phyloP scores from a whole-genome alignment of 768 basidiomycete species.

The Heimioporus sp. region DNA sequence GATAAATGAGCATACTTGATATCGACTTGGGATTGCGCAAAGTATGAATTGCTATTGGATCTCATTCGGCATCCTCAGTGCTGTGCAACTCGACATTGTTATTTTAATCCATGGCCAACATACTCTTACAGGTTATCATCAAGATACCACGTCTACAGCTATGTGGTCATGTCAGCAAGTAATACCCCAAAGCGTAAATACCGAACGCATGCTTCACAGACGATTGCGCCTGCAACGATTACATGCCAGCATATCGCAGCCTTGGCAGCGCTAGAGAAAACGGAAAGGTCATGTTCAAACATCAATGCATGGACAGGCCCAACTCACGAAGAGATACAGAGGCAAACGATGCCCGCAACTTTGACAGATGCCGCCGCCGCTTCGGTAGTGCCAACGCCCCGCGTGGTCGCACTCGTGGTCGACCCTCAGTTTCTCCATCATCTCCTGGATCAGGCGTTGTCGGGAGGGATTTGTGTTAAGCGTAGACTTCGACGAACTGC shows the following conservation, averaged over 20 bases:
- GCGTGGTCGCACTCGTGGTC: slow-evolving; percentile 53
- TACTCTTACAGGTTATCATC: no score
- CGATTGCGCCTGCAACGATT: slow-evolving; percentile 38
- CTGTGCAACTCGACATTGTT: no score
- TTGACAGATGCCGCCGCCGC: slow-evolving; percentile 48
- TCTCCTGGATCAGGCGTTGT: slow-evolving; percentile 28
- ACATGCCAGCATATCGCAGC: slow-evolving; percentile 35
- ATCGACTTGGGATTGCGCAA: no score
- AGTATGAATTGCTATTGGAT: no score
- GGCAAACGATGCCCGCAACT: slow-evolving; percentile 35
- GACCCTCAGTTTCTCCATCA: slow-evolving; percentile 40
- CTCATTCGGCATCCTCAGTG: no score
- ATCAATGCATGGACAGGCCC: neutral
- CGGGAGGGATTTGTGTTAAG: no score
- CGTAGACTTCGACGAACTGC: neutral
- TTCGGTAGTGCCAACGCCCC: slow-evolving; percentile 45
- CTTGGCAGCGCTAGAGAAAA: slow-evolving; percentile 29
- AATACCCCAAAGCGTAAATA: no score
- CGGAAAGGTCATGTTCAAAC: neutral
- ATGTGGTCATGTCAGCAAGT: no score
- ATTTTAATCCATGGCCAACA: no score
- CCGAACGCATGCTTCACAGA: slow-evolving; percentile 12
- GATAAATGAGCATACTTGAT: no score
- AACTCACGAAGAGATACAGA: slow-evolving; percentile 1
- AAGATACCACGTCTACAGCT: no score